Evolutionary conservation across 2,329 filamentous ascomycete species (phyloP).

Genomic region (Plectosphaerella cucumerina): DNA sequence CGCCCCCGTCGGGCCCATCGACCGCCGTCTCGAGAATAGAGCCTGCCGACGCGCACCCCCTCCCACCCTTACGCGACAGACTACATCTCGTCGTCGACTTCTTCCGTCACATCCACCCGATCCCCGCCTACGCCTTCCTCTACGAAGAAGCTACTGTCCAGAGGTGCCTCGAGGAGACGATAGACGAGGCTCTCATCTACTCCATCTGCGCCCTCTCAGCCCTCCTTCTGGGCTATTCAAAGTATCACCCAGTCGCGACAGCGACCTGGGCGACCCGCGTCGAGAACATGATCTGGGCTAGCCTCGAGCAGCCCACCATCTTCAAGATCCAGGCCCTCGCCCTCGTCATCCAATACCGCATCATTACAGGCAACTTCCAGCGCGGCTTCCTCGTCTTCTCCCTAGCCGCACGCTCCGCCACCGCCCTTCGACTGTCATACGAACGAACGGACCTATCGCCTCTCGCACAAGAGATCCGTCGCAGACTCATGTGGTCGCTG

Average conservation of each 20-base stretch:
- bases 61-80: slow-evolving; percentile 10
- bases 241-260: background rate
- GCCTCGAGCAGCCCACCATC: slow-evolving; percentile 17
- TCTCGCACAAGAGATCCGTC: slow-evolving; percentile 35
- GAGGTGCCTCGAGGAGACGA: background rate
- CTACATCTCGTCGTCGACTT: slow-evolving; percentile 15
- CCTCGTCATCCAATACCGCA: slow-evolving; percentile 38
- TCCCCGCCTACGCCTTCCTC: slow-evolving; percentile 12
- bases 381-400: slow-evolving; percentile 40
- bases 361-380: slow-evolving; percentile 36
- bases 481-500: slow-evolving; percentile 39
- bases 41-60: background rate
- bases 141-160: background rate
- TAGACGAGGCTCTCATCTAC: slow-evolving; percentile 7
- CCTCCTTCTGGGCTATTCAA: slow-evolving; percentile 1
- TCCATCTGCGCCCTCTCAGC: slow-evolving; percentile 8
- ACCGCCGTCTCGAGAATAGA: background rate
- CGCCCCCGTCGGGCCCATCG: background rate
- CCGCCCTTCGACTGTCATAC: slow-evolving; percentile 38
- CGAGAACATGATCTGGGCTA: slow-evolving; percentile 11
- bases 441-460: slow-evolving; percentile 34
- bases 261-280: slow-evolving; percentile 40
- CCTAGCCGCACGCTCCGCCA: slow-evolving; percentile 37
- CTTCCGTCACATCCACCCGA: slow-evolving; percentile 16
- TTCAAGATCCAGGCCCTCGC: slow-evolving; percentile 32